Base-by-base conservation (phyloP, 176 grass and related monocot genomes). In the Carex kokanica region DNA sequence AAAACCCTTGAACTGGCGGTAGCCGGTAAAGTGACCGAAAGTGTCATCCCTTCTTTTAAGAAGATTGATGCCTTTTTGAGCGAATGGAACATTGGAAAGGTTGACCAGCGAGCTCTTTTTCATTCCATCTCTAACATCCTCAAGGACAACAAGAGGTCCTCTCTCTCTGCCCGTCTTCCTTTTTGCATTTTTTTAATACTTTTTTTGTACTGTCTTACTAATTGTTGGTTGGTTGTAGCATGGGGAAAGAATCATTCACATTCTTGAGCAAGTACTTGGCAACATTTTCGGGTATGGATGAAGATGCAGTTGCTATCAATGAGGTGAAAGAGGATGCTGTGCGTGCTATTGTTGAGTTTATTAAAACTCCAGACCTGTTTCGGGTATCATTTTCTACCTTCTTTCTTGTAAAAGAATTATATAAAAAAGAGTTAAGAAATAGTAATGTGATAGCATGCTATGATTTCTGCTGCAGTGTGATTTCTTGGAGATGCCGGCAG, bases 211-310 rank as follows among this genome's bases (percentile, higher is more conserved):
- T 8, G 60, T 51, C 25, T 49, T 45, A 74, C 16, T 25, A 60
- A n/a, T 41, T 80, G 20, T 43, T 84, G 17, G 78, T 88, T 34
- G 31, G 36, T 74, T 58, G 1, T 91, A 99, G 96, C 83, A 89
- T 90, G 86, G 78, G 59, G 84, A 99, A 93, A 83, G 96, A 93
- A 51, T 93, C 90, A 59, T 93, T 93, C 72, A 86, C 87, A 53
- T 99, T 93, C 18, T 73, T 99, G 54, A 90, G 88, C 40, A 99
- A 95, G 71, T 99, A 99, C 85, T 85, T 99, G 49, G 77, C 80
- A 31, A 95, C 89, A 16, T 99, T 99, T 59, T 86, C 89, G 18
- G 88, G 86, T 83, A 73, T 64, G 5, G 78, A 3, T 21, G 89
- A 95, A 65, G 96, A 95, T 0, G 56, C 89, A 2, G 78, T 70